A percentile compares a stretch with the other conserved stretches of the same genome.
phyloP scores from a whole-genome alignment of 2,329 filamentous ascomycete species.

The Drechslerella dactyloides region DNA sequence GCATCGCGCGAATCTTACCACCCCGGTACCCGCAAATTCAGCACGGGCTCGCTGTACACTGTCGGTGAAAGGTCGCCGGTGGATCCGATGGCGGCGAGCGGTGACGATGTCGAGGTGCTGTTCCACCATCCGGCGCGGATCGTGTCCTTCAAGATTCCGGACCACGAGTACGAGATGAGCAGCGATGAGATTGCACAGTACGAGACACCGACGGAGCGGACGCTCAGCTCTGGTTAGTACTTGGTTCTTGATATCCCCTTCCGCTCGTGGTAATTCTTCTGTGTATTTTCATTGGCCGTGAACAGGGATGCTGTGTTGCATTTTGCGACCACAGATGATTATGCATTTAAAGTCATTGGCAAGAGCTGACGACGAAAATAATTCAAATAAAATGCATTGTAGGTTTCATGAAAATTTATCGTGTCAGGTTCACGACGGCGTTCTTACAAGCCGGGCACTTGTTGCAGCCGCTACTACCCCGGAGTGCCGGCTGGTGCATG shows the following conservation, averaged over 20 bases:
- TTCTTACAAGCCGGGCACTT: conserved; percentile 40
- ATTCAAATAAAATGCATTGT: conserved; percentile 12
- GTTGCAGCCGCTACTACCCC: conserved; percentile 38
- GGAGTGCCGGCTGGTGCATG: conserved; percentile 46
- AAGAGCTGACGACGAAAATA: conserved; percentile 17
- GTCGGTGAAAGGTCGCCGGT: conserved; percentile 38
- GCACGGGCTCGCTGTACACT: conserved; percentile 33
- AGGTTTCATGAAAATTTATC: conserved; percentile 48
- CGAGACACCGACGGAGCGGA: conserved; percentile 33
- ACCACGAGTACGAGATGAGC: conserved; percentile 28
- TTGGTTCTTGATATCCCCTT: conserved; percentile 1
- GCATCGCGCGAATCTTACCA: conserved; percentile 11
- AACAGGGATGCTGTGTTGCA: too few species aligned
- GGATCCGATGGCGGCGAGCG: conserved; percentile 27
- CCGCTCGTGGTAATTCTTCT: background rate
- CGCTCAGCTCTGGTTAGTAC: conserved; percentile 41
- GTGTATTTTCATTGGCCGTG: background rate
- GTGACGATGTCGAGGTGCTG: conserved; percentile 44
- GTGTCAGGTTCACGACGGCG: conserved; percentile 43
- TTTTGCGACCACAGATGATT: too few species aligned
- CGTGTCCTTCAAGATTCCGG: conserved; percentile 40
- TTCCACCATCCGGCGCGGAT: conserved; percentile 45
- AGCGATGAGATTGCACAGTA: conserved; percentile 36
- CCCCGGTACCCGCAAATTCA: conserved; percentile 26
- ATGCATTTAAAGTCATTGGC: background rate